Percentiles rank a stretch among this genome's conserved stretches.
These are phyloP conservation scores for Geotrichum europaeum DNA, from an alignment of 1,139 yeast genomes.

Conservation along the genomic window DNA sequence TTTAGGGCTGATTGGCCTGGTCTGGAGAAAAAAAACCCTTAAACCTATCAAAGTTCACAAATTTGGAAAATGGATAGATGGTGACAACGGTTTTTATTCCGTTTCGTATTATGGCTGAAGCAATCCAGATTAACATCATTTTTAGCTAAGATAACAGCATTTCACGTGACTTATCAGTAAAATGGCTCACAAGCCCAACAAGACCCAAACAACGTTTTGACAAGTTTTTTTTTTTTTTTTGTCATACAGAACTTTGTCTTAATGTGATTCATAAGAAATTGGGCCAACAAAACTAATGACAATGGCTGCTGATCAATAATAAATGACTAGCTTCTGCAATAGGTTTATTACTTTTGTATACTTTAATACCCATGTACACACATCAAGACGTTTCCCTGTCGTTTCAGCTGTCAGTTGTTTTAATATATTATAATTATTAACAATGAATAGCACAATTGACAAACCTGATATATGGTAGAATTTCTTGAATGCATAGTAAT, in stretches of 20 bases:
- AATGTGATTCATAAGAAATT: too few relatives aligned
- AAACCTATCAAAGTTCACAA: background rate
- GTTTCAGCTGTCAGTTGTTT: too few relatives aligned
- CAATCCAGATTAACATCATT: background rate
- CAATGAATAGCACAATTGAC: too few relatives aligned
- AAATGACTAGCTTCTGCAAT: background rate
- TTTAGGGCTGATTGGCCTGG: too few relatives aligned
- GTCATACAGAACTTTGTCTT: too few relatives aligned
- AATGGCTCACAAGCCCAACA: background rate
- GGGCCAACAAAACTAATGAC: background rate
- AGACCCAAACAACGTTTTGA: background rate
- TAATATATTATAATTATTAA: too few relatives aligned
- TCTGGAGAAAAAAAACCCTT: background rate
- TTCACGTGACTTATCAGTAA: constrained; percentile 1
- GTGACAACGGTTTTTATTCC: background rate
- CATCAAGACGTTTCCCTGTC: too few relatives aligned
- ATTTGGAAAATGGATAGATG: background rate
- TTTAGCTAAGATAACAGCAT: background rate
- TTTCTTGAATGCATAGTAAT: too few relatives aligned
- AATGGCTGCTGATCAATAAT: background rate
- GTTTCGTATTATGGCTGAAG: background rate
- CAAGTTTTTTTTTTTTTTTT: background rate
- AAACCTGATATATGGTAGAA: too few relatives aligned
- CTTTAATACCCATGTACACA: too few relatives aligned
- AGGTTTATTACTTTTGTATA: too few relatives aligned